These are phyloP conservation scores for Houttuynia cordata DNA, from an alignment of 164 flowering plant genomes.

Conservation along the genomic window DNA sequence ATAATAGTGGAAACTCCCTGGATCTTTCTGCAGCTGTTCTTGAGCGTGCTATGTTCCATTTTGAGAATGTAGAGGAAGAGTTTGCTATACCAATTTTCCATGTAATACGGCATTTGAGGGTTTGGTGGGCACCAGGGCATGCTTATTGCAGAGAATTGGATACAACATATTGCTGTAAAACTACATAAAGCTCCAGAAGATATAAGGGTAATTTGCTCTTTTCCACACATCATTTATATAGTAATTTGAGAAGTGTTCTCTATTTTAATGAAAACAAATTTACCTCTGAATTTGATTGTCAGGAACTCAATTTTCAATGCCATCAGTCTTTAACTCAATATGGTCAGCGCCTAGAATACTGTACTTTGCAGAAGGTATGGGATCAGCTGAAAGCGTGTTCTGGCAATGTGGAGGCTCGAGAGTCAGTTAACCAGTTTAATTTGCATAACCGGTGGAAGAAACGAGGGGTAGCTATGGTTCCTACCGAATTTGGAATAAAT, in stretches of 20 bases:
- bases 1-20: slow-evolving; percentile 85
- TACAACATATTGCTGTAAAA: slow-evolving; percentile 69
- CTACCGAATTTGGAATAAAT: slow-evolving; percentile 91
- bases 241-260: background rate
- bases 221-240: background rate
- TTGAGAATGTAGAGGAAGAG: slow-evolving; percentile 84
- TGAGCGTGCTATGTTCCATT: slow-evolving; percentile 94
- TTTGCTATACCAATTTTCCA: slow-evolving; percentile 85
- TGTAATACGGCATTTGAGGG: slow-evolving; percentile 97
- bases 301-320: slow-evolving; percentile 88
- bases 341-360: slow-evolving; percentile 63
- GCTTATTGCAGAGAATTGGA: slow-evolving; percentile 94
- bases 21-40: slow-evolving; percentile 76
- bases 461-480: slow-evolving; percentile 91
- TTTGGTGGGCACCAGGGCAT: slow-evolving; percentile 99
- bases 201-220: slow-evolving; percentile 53
- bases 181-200: slow-evolving; percentile 74
- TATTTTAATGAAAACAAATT: background rate
- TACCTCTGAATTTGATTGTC: slow-evolving; percentile 1
- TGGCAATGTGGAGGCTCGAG: slow-evolving; percentile 37
- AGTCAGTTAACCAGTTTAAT: slow-evolving; percentile 60
- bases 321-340: slow-evolving; percentile 77
- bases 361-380: slow-evolving; percentile 61
- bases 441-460: slow-evolving; percentile 79
- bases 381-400: slow-evolving; percentile 63